These are phyloP conservation scores for Euphorbia corollata DNA, from an alignment of 441 rosid genomes.

Conservation along the genomic window DNA sequence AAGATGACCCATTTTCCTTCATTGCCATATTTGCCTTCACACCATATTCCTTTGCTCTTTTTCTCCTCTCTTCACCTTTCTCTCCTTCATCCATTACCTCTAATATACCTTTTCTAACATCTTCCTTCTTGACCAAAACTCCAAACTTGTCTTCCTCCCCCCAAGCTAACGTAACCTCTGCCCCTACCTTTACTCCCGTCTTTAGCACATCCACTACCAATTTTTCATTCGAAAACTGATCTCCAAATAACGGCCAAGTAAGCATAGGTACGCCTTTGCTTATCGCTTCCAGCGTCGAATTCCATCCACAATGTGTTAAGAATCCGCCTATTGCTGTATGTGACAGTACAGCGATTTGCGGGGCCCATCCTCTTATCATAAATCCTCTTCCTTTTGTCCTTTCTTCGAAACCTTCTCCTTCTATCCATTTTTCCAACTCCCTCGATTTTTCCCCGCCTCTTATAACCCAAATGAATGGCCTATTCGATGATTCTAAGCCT, in stretches of 20 bases:
- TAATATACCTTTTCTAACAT: constrained; percentile 19
- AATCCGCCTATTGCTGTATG: constrained; percentile 35
- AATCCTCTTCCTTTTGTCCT: constrained; percentile 18
- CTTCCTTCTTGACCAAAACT: constrained; percentile 28
- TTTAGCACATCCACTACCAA: constrained; percentile 23
- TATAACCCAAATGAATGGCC: not conserved
- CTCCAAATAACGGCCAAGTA: constrained; percentile 39
- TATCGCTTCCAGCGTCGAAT: too few relatives aligned
- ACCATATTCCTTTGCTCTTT: constrained; percentile 26
- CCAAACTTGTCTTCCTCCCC: constrained; percentile 31
- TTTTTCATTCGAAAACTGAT: constrained; percentile 37
- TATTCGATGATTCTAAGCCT: not conserved
- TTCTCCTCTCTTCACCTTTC: constrained; percentile 28
- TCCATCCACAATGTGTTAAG: constrained; percentile 39
- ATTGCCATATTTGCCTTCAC: constrained; percentile 35
- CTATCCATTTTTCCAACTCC: not conserved
- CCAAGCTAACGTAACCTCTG: constrained; percentile 18
- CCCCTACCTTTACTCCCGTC: constrained; percentile 28
- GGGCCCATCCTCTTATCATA: constrained; percentile 38
- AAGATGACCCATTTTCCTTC: constrained; percentile 40
- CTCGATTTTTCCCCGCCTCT: not conserved
- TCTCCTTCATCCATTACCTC: constrained; percentile 26
- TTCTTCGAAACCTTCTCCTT: not conserved
- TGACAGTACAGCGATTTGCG: constrained; percentile 32
- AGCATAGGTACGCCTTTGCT: constrained; percentile 23